A percentile compares a stretch with the other conserved stretches of the same genome.
phyloP scores from a whole-genome alignment of 257 asterid species.

The Misopates orontium region DNA sequence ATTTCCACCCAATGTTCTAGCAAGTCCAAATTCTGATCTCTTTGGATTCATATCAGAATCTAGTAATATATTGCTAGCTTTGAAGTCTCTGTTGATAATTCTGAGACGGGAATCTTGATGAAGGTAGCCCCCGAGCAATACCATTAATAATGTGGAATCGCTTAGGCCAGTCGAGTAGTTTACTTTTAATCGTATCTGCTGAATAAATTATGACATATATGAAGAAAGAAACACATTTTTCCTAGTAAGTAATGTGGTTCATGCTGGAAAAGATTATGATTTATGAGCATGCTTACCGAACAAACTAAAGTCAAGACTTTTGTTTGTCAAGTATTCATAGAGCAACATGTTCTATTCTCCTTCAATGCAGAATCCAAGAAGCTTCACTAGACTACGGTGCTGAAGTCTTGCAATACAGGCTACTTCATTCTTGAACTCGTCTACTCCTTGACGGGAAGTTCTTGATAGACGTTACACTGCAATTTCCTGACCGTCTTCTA shows the following conservation, averaged over 20 bases:
- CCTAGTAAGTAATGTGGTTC: too few relatives aligned
- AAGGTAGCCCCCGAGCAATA: constrained; percentile 53
- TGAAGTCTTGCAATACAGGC: constrained; percentile 21
- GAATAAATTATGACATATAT: neutral
- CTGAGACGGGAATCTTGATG: constrained; percentile 57
- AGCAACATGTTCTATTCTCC: constrained; percentile 15
- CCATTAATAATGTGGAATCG: constrained; percentile 44
- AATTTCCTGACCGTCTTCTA: constrained; percentile 24
- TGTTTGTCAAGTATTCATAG: constrained; percentile 19
- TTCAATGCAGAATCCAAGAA: constrained; percentile 21
- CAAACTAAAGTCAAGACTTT: constrained; percentile 8
- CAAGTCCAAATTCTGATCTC: constrained; percentile 61
- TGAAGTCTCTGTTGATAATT: constrained; percentile 52
- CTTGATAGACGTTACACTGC: constrained; percentile 23
- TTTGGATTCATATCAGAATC: constrained; percentile 51
- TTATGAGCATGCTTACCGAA: too few relatives aligned
- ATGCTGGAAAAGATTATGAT: too few relatives aligned
- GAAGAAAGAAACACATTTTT: too few relatives aligned
- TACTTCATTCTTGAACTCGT: constrained; percentile 26
- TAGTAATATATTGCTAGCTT: constrained; percentile 55
- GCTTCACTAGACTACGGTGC: constrained; percentile 24
- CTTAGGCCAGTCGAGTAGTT: constrained; percentile 43
- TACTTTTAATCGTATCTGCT: constrained; percentile 33
- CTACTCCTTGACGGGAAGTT: constrained; percentile 17
- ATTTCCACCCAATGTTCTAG: constrained; percentile 42